phyloP scores from a whole-genome alignment of 495 filamentous ascomycete species.

The Aspergillus cavernicola region DNA sequence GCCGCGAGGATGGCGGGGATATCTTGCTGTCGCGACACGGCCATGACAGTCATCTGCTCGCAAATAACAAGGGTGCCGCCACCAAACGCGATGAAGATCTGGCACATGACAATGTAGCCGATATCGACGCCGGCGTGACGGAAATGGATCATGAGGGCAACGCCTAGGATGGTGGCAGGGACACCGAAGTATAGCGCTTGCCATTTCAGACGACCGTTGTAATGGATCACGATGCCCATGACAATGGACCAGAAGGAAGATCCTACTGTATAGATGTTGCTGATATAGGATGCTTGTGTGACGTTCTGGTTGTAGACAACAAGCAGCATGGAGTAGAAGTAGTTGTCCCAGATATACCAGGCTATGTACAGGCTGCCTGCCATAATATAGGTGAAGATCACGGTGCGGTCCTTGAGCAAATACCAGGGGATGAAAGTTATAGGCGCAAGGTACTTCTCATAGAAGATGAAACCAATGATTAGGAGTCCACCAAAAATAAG shows the following conservation, averaged over 20 bases:
- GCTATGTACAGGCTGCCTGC: conserved; percentile 50
- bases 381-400: conserved; percentile 57
- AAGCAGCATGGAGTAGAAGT: conserved; percentile 64
- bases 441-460: conserved; percentile 52
- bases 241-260: conserved; percentile 45
- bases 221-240: conserved; percentile 52
- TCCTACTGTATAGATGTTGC: conserved; percentile 47
- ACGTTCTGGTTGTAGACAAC: conserved; percentile 60
- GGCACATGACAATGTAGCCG: conserved; percentile 68
- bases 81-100: conserved; percentile 68
- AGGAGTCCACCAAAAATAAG: conserved; percentile 50
- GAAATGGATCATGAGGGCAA: conserved; percentile 64
- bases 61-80: conserved; percentile 59
- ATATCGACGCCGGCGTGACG: conserved; percentile 52
- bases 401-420: conserved; percentile 58
- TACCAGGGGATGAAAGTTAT: conserved; percentile 55
- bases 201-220: conserved; percentile 50
- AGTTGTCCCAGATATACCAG: conserved; percentile 55
- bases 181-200: conserved; percentile 53
- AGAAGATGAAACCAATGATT: conserved; percentile 52
- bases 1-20: conserved; percentile 51
- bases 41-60: conserved; percentile 67
- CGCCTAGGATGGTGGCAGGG: conserved; percentile 54
- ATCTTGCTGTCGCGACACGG: conserved; percentile 56
- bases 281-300: conserved; percentile 53